These are phyloP conservation scores for Daldinia vernicosa DNA, from an alignment of 495 filamentous ascomycete species.

Conservation along the genomic window DNA sequence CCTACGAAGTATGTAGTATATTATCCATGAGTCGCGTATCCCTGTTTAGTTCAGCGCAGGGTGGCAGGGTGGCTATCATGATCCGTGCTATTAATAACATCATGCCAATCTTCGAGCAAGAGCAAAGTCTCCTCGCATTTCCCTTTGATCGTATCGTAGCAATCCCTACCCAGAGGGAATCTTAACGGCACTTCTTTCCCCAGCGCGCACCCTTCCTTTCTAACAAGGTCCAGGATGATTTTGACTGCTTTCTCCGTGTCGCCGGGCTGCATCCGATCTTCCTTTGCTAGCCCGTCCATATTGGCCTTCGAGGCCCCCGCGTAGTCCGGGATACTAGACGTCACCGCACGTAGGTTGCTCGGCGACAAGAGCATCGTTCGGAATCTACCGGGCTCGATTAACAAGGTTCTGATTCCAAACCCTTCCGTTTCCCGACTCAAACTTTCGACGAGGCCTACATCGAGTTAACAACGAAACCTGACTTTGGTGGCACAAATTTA, in stretches of 20 bases:
- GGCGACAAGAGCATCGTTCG: conserved; percentile 37
- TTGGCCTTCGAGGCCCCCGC: background rate
- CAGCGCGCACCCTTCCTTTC: conserved; percentile 49
- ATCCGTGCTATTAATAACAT: conserved; percentile 1
- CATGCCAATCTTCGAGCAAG: background rate
- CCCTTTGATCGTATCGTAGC: conserved; percentile 45
- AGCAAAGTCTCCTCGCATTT: conserved; percentile 48
- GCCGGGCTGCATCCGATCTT: background rate
- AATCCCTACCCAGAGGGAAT: conserved; percentile 59
- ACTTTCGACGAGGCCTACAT: conserved; percentile 55
- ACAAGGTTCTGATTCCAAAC: conserved; percentile 54
- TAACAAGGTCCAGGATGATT: conserved; percentile 53
- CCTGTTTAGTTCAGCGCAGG: background rate
- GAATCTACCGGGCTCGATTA: conserved; percentile 61
- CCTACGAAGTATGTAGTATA: too few relatives aligned
- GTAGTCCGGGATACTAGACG: background rate
- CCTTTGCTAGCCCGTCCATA: background rate
- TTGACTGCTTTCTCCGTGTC: background rate
- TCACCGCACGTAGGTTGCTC: background rate
- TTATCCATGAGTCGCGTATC: background rate
- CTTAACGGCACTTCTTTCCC: conserved; percentile 54
- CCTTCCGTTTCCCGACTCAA: conserved; percentile 57
- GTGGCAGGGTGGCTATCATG: background rate
- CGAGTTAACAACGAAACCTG: conserved; percentile 31
- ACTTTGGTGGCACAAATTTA: background rate